A percentile compares a stretch with the other conserved stretches of the same genome.
These are phyloP conservation scores for Exophiala alcalophila DNA, from an alignment of 2,329 filamentous ascomycete species.

Conservation along the genomic window DNA sequence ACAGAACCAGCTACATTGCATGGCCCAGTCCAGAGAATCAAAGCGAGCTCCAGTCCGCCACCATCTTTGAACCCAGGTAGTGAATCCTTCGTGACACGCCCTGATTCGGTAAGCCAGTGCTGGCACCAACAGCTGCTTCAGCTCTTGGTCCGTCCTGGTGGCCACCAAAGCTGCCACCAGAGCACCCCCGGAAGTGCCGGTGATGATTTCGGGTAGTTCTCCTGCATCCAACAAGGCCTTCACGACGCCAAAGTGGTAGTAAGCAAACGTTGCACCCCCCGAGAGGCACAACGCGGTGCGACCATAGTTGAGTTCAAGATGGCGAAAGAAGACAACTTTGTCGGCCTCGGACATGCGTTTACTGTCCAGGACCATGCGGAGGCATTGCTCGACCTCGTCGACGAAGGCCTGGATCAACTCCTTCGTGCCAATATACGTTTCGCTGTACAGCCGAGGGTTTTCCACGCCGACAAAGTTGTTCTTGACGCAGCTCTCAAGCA, in stretches of 20 bases:
- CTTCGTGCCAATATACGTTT: constrained; percentile 98
- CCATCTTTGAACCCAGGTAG: constrained; percentile 78
- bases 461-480: constrained; percentile 96
- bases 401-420: constrained; percentile 85
- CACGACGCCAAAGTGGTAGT: constrained; percentile 92
- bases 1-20: constrained; percentile 82
- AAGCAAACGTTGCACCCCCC: constrained; percentile 90
- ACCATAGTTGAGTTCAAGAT: constrained; percentile 85
- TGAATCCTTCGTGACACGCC: constrained; percentile 75
- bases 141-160: constrained; percentile 86
- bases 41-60: constrained; percentile 91
- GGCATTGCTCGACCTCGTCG: constrained; percentile 61
- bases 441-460: constrained; percentile 90
- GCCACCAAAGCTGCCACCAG: constrained; percentile 82
- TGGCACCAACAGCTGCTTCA: constrained; percentile 79
- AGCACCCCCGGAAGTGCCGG: constrained; percentile 91
- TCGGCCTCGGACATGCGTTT: constrained; percentile 65
- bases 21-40: constrained; percentile 89
- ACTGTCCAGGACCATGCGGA: constrained; percentile 67
- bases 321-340: constrained; percentile 81
- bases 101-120: constrained; percentile 81
- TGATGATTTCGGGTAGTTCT: constrained; percentile 87
- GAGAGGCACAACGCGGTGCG: constrained; percentile 90
- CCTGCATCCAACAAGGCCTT: constrained; percentile 84
- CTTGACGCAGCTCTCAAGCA: constrained; percentile 90